These are phyloP conservation scores for Chaetomium cochliodes DNA, from an alignment of 495 filamentous ascomycete species.

Conservation along the genomic window DNA sequence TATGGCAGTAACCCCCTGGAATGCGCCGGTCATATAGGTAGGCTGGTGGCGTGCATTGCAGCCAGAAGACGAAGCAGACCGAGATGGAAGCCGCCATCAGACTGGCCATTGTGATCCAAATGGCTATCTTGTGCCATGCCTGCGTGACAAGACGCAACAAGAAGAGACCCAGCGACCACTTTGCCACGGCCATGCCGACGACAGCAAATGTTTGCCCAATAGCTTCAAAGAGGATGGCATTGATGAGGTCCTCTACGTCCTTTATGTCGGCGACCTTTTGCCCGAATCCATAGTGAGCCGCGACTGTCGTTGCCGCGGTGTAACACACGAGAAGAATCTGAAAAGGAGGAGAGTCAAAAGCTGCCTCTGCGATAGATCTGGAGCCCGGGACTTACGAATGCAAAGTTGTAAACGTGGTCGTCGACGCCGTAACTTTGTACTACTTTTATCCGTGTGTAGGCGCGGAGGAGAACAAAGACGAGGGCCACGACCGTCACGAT, in stretches of 20 bases:
- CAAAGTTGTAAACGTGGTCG: constrained; percentile 8
- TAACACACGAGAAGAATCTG: background rate
- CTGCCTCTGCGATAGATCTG: background rate
- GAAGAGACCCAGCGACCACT: constrained; percentile 1
- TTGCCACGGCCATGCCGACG: background rate
- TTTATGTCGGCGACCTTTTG: background rate
- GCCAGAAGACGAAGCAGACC: constrained; percentile 3
- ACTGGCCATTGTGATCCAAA: background rate
- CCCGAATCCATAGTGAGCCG: background rate
- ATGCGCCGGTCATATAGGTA: constrained; percentile 2
- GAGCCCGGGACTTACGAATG: background rate
- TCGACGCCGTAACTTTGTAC: background rate
- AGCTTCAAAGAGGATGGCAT: background rate
- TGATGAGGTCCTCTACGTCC: background rate
- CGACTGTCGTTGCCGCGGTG: background rate
- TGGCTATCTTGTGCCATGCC: background rate
- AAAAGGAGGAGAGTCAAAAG: background rate
- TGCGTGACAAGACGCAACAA: background rate
- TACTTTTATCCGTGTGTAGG: background rate
- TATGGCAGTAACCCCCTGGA: background rate
- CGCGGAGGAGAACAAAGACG: background rate
- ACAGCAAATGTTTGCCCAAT: constrained; percentile 3
- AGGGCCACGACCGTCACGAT: background rate
- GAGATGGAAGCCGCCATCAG: constrained; percentile 2
- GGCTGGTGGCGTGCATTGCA: constrained; percentile 3